Base-by-base conservation (phyloP, 140 eudicot genomes). In the Anethum foeniculum region DNA sequence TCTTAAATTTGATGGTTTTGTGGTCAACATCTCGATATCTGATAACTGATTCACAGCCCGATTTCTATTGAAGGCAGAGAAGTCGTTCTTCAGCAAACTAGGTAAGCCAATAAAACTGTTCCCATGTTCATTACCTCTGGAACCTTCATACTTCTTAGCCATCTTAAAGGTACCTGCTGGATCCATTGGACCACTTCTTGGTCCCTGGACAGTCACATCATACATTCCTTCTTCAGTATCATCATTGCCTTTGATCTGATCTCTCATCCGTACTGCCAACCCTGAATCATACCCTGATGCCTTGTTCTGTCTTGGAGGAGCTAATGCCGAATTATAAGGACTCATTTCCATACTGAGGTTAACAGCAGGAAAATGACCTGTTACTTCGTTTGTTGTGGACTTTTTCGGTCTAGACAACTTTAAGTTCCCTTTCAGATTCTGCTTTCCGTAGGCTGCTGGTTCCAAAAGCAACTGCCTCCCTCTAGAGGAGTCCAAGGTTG, bases 11-110 rank as follows among this genome's bases (percentile, higher is more conserved):
- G 95, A 78, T 43, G 97, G 99, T 80, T 88, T 95, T 69, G 97
- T 80, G 83, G 97, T 92, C 71, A 92, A 83, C 67, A 92, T 88
- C 85, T 86, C 85, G 71, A 92, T 95, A 75, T 92, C 99, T 23
- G 99, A 92, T 62, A 95, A 82, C 83, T 89, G 88, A 83, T 91
- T 92, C 60, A 90, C 90, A 36, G 84, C 64, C 85, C 83, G 84
- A 78, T 89, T 88, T 78, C 90, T 86, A 78, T 92, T 90, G 78
- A 81, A 85, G 62, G 84, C 80, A 75, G 81, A 81, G 51, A 81
- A 60, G 81, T 88, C 93, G 51, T 81, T 84, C 80, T 84, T 89
- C 21, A 73, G 52, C 28, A 88, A 44, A 43, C 77, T 78, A 48
- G 89, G 86, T 21, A 82, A 64, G 62, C 88, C 86, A 83, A 76